Evolutionary conservation across 1,139 yeast genomes (phyloP).

Genomic region (Pichia sp.): DNA sequence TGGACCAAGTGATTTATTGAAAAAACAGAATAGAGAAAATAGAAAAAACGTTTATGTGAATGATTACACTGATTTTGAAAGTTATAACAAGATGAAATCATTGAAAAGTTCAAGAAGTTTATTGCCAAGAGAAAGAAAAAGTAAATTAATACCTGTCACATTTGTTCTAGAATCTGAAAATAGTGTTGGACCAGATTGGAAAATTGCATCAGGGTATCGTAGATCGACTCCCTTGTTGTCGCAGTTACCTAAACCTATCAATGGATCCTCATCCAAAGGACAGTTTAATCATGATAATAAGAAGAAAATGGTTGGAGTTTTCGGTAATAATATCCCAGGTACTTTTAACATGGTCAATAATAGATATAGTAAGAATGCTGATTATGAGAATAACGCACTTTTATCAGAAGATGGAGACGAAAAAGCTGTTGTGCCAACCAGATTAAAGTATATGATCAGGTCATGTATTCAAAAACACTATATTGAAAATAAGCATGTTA

Average conservation of each 20-base stretch:
- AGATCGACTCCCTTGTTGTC: constrained; percentile 38
- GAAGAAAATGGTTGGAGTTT: constrained; percentile 20
- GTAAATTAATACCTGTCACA: constrained; percentile 21
- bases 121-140: not conserved
- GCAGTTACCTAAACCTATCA: constrained; percentile 38
- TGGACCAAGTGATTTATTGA: not conserved
- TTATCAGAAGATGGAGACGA: constrained; percentile 10
- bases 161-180: constrained; percentile 31
- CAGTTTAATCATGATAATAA: constrained; percentile 13
- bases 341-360: constrained; percentile 10
- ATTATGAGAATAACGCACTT: not conserved
- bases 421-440: constrained; percentile 43
- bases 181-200: constrained; percentile 48
- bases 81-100: constrained; percentile 16
- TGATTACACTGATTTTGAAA: constrained; percentile 21
- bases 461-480: constrained; percentile 45
- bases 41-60: constrained; percentile 7
- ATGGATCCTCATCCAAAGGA: constrained; percentile 14
- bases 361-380: not conserved
- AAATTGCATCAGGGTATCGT: constrained; percentile 40
- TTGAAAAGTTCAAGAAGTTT: not conserved
- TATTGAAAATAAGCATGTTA: constrained; percentile 30
- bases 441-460: constrained; percentile 44
- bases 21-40: not conserved
- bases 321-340: constrained; percentile 20